Evolutionary conservation across 2,329 filamentous ascomycete genomes (phyloP).

Genomic region (Aspergillus brasiliensis): DNA sequence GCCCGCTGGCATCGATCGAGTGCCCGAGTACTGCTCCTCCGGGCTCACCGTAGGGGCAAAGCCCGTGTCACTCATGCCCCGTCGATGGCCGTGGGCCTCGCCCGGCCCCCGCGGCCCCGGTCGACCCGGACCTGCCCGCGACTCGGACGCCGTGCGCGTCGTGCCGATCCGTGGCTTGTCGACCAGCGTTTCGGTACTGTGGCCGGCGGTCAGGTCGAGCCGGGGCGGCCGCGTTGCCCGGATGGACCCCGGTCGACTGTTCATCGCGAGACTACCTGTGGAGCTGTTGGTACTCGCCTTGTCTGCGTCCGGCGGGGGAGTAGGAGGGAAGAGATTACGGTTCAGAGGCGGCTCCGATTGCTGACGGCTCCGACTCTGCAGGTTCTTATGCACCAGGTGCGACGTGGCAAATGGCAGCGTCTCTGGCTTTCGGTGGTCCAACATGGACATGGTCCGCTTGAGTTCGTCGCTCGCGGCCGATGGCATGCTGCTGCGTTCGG

Average conservation of each 20-base stretch:
- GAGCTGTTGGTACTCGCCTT: slow-evolving; percentile 48
- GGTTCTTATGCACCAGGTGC: slow-evolving; percentile 85
- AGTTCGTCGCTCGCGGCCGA: slow-evolving; percentile 65
- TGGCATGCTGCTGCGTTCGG: slow-evolving; percentile 77
- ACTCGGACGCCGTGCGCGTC: slow-evolving; percentile 54
- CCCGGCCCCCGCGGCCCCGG: slow-evolving; percentile 33
- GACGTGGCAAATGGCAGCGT: slow-evolving; percentile 89
- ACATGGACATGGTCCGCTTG: slow-evolving; percentile 24
- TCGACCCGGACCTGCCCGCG: slow-evolving; percentile 46
- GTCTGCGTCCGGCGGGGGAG: slow-evolving; percentile 91
- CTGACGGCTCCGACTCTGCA: slow-evolving; percentile 73
- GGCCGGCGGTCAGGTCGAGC: slow-evolving; percentile 38
- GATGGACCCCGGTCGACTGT: slow-evolving; percentile 52
- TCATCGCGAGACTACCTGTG: slow-evolving; percentile 34
- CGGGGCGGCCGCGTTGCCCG: slow-evolving; percentile 50
- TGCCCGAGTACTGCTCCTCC: slow-evolving; percentile 65
- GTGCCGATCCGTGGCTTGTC: slow-evolving; percentile 51
- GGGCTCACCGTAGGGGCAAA: slow-evolving; percentile 32
- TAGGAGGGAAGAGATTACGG: slow-evolving; percentile 90
- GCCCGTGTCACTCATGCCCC: slow-evolving; percentile 35
- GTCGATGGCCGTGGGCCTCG: slow-evolving; percentile 31
- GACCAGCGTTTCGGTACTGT: background rate
- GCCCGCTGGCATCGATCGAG: slow-evolving; percentile 51
- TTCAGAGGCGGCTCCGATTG: slow-evolving; percentile 80
- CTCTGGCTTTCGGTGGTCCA: slow-evolving; percentile 78